These are phyloP conservation scores for Hsuehochloa calcarea DNA, from an alignment of 176 grass and related monocot species.

Conservation along the genomic window DNA sequence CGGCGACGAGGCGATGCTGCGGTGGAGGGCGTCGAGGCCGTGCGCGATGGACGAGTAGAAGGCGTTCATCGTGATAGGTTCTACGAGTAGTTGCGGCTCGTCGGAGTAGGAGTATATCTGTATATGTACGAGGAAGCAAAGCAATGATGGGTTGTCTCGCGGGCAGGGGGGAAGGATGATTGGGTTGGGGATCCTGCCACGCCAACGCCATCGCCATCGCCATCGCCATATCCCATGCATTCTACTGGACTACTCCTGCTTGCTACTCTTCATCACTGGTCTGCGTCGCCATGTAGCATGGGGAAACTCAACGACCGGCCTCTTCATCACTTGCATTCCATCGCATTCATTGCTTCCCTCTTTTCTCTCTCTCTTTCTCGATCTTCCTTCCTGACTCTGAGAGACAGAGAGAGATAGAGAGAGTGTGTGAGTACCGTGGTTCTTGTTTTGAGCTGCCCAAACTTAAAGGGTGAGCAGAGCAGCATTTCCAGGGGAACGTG, in stretches of 20 bases:
- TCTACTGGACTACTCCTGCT: background rate
- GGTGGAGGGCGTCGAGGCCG: slow-evolving; percentile 50
- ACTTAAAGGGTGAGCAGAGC: no score
- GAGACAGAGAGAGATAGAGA: background rate
- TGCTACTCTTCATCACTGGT: background rate
- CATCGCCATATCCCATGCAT: slow-evolving; percentile 30
- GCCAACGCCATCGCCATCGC: slow-evolving; percentile 18
- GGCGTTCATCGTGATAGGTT: slow-evolving; percentile 8
- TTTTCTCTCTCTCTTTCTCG: background rate
- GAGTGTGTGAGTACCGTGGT: no score
- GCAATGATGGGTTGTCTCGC: slow-evolving; percentile 75
- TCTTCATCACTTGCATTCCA: background rate
- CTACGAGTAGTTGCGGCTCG: no score
- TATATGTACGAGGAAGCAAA: background rate
- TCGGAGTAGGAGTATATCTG: background rate
- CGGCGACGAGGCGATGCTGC: slow-evolving; percentile 9
- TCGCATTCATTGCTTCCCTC: background rate
- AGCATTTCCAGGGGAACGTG: no score
- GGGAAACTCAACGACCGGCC: slow-evolving; percentile 23
- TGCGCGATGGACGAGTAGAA: slow-evolving; percentile 61
- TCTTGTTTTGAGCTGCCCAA: no score
- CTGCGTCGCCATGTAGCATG: background rate
- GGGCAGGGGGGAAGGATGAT: slow-evolving; percentile 68
- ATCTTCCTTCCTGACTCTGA: background rate
- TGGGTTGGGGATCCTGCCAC: slow-evolving; percentile 28